These are phyloP conservation scores for Teratosphaeria destructans DNA, from an alignment of 2,329 filamentous ascomycete species.

Conservation along the genomic window DNA sequence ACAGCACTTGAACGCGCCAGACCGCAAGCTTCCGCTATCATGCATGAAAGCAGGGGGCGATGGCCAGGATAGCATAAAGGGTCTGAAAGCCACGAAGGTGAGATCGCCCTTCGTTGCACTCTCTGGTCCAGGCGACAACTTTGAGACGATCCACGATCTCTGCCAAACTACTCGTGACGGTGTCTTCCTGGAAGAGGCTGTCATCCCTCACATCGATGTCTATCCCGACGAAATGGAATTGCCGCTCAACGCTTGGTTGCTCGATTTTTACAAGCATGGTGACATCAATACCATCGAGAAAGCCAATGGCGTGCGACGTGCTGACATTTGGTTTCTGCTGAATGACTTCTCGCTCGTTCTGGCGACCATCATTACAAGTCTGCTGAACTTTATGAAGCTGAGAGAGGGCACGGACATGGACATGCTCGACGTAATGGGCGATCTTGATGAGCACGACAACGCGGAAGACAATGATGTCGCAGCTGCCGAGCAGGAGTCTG, in stretches of 20 bases:
- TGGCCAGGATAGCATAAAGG: slow-evolving; percentile 14
- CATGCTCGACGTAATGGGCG: slow-evolving; percentile 42
- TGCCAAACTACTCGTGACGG: slow-evolving; percentile 54
- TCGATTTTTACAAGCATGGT: slow-evolving; percentile 70
- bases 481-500: slow-evolving; percentile 19
- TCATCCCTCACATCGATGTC: slow-evolving; percentile 58
- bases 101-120: slow-evolving; percentile 62
- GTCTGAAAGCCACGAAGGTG: slow-evolving; percentile 36
- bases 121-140: slow-evolving; percentile 56
- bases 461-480: slow-evolving; percentile 32
- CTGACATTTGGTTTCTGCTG: slow-evolving; percentile 62
- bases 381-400: slow-evolving; percentile 48
- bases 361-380: slow-evolving; percentile 59
- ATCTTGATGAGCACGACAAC: slow-evolving; percentile 42
- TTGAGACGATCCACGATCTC: slow-evolving; percentile 55
- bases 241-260: slow-evolving; percentile 57
- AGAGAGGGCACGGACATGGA: slow-evolving; percentile 36
- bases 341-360: slow-evolving; percentile 56
- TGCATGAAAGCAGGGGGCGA: slow-evolving; percentile 35
- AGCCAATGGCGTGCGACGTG: slow-evolving; percentile 55
- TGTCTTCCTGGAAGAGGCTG: slow-evolving; percentile 64
- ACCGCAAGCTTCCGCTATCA: slow-evolving; percentile 51
- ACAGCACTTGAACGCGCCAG: slow-evolving; percentile 48
- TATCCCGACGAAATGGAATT: slow-evolving; percentile 45
- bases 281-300: slow-evolving; percentile 48